Conservation (phyloP, 1,284 basidiomycete genomes). For the Pisolithus thermaeus region DNA sequence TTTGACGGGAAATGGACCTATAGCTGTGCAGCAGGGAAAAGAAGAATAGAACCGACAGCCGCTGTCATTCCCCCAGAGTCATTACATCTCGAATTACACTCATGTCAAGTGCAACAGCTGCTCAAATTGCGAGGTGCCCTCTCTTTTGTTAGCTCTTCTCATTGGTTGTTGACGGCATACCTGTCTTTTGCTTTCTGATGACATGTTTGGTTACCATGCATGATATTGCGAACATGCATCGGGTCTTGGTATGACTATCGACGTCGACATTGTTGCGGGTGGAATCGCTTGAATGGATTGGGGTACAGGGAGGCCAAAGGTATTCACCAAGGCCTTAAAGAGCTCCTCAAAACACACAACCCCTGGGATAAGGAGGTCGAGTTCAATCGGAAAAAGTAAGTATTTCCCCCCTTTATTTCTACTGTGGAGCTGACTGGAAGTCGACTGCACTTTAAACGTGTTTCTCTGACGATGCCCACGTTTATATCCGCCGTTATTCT, state of each 20-base stretch:
- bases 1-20: not conserved
- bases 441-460: no score
- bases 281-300: not conserved
- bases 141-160: not conserved
- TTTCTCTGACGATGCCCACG: no score
- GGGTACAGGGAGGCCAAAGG: conserved; percentile 59
- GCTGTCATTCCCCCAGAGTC: not conserved
- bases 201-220: not conserved
- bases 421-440: not conserved
- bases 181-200: not conserved
- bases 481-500: no score
- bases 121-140: conserved; percentile 21
- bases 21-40: not conserved
- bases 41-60: not conserved
- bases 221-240: not conserved
- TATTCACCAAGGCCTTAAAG: conserved; percentile 63
- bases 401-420: not conserved
- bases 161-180: not conserved
- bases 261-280: not conserved
- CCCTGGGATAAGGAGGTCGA: conserved; percentile 84
- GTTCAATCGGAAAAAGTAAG: conserved; percentile 78
- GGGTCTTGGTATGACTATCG: not conserved
- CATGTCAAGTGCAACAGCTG: conserved; percentile 18
- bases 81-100: not conserved
- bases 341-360: conserved; percentile 61